Percentiles rank a stretch among this genome's conserved stretches.
Conservation (phyloP, 371 early-diverging fungal species). For the Parasitella parasitica region DNA sequence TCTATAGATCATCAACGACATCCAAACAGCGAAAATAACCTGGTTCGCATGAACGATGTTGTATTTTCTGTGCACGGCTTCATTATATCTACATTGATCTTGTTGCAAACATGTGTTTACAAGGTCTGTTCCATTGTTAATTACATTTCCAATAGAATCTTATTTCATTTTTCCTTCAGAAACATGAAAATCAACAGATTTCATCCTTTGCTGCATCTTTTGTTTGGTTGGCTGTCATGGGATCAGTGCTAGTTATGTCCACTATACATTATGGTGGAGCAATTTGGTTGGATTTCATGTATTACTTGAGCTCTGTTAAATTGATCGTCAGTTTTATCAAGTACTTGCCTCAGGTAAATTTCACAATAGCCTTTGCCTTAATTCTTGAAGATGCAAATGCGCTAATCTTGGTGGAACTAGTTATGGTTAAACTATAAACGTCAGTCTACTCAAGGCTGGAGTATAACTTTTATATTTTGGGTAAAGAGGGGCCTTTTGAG, state of each 20-base stretch:
- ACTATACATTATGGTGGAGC: constrained; percentile 33
- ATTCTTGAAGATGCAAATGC: too few species aligned
- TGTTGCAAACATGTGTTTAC: constrained; percentile 68
- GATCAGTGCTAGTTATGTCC: constrained; percentile 31
- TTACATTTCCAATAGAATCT: neutral
- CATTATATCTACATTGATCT: constrained; percentile 53
- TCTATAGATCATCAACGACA: constrained; percentile 53
- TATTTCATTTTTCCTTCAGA: constrained; percentile 19
- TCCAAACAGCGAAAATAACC: constrained; percentile 51
- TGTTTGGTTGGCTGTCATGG: constrained; percentile 33
- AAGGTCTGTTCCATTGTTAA: constrained; percentile 33
- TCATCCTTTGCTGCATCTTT: constrained; percentile 40
- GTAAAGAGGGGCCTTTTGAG: constrained; percentile 7
- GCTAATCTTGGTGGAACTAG: constrained; percentile 13
- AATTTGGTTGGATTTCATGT: constrained; percentile 58
- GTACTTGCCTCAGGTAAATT: constrained; percentile 76
- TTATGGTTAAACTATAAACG: constrained; percentile 68
- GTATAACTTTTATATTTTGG: constrained; percentile 77
- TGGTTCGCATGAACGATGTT: constrained; percentile 83
- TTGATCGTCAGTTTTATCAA: constrained; percentile 70
- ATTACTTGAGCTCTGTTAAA: constrained; percentile 71
- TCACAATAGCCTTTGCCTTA: too few species aligned
- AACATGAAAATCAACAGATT: constrained; percentile 35
- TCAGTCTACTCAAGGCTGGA: constrained; percentile 87
- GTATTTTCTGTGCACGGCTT: constrained; percentile 81